Percentiles rank a stretch among this genome's conserved stretches.
phyloP scores from a whole-genome alignment of 140 eudicot genomes.

The Oenanthe javanica region DNA sequence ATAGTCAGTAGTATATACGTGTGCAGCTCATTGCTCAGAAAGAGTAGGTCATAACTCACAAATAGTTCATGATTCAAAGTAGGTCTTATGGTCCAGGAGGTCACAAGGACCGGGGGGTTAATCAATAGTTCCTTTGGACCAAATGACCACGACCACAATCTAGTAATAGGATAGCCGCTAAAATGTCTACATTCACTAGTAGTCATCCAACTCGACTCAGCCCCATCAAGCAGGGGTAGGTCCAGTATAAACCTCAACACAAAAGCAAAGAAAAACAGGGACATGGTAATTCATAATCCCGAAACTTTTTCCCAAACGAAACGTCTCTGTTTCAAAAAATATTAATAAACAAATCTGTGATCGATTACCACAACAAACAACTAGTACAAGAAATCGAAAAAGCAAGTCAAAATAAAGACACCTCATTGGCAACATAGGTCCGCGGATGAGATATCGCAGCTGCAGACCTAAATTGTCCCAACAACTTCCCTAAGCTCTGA shows the following conservation, averaged over 20 bases:
- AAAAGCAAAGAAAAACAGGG: not conserved
- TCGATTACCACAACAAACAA: not conserved
- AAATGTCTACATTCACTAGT: not conserved
- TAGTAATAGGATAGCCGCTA: not conserved
- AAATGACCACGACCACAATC: not conserved
- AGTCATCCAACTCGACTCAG: not conserved
- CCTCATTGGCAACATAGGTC: slow-evolving; percentile 26
- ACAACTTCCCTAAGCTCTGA: slow-evolving; percentile 22
- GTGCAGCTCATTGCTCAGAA: not conserved
- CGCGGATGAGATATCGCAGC: slow-evolving; percentile 24
- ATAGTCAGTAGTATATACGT: not conserved
- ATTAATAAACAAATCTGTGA: not conserved
- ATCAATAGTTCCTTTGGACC: not conserved
- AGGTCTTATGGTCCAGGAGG: no score
- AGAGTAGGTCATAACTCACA: not conserved
- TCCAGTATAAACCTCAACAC: not conserved
- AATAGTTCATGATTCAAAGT: not conserved
- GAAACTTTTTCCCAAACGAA: not conserved
- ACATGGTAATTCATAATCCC: not conserved
- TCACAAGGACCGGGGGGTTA: not conserved
- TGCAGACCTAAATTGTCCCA: slow-evolving; percentile 28
- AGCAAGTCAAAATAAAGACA: not conserved
- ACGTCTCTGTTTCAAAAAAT: not conserved
- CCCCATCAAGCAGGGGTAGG: not conserved
- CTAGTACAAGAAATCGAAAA: not conserved